Conservation (phyloP, 176 grass and related monocot species). For the Ensete glaucum region DNA sequence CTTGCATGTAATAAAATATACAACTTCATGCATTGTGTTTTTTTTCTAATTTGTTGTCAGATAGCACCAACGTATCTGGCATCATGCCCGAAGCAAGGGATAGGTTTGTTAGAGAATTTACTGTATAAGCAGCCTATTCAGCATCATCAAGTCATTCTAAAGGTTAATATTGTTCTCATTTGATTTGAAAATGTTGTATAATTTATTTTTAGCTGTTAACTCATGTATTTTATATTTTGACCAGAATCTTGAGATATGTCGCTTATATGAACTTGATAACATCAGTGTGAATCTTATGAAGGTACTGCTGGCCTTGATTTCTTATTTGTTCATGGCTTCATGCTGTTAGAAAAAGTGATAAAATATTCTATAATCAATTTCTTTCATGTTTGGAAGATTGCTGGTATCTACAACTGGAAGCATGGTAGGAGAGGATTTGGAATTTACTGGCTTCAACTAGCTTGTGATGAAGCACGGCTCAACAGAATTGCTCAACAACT, state of each 20-base stretch:
- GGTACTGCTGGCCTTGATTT: slow-evolving; percentile 34
- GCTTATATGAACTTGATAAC: slow-evolving; percentile 69
- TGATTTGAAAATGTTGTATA: slow-evolving; percentile 19
- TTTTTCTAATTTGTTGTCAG: slow-evolving; percentile 28
- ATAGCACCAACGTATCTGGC: slow-evolving; percentile 89
- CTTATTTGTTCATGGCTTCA: background rate
- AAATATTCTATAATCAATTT: slow-evolving; percentile 5
- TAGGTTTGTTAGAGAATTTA: slow-evolving; percentile 80
- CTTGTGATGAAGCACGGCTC: slow-evolving; percentile 58
- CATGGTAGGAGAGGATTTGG: slow-evolving; percentile 81
- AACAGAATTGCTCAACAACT: slow-evolving; percentile 88
- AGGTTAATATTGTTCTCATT: slow-evolving; percentile 40
- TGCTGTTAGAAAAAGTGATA: slow-evolving; percentile 13
- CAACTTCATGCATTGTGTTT: background rate
- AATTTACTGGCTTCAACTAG: slow-evolving; percentile 97
- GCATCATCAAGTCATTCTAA: slow-evolving; percentile 59
- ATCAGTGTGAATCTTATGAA: slow-evolving; percentile 77
- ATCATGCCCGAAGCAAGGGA: slow-evolving; percentile 78
- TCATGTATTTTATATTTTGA: slow-evolving; percentile 25
- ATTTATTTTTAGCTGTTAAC: slow-evolving; percentile 6
- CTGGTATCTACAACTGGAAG: slow-evolving; percentile 87
- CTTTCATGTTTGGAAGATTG: slow-evolving; percentile 43
- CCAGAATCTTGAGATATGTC: slow-evolving; percentile 91
- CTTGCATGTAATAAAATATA: background rate
- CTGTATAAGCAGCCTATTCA: slow-evolving; percentile 76